These are phyloP conservation scores for Tricholoma saponaceum DNA, from an alignment of 768 basidiomycete genomes.

Conservation along the genomic window DNA sequence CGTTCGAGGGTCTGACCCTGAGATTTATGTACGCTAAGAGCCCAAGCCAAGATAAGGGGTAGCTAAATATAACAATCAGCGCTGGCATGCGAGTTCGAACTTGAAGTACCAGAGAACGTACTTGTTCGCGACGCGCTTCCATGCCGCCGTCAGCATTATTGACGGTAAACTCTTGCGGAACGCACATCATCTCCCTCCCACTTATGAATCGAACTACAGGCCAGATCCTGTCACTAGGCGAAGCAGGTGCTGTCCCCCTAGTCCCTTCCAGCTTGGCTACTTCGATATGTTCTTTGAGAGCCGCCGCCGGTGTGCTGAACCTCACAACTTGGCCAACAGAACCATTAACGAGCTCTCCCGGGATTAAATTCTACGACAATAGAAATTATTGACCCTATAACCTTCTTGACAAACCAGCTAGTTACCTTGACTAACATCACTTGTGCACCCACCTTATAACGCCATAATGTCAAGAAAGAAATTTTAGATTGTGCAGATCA, in stretches of 20 bases:
- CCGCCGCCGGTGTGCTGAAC: conserved; percentile 43
- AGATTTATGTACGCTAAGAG: conserved; percentile 83
- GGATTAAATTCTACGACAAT: conserved; percentile 54
- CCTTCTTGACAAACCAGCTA: background rate
- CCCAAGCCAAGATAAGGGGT: conserved; percentile 84
- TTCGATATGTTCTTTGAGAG: conserved; percentile 29
- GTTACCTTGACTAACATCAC: conserved; percentile 77
- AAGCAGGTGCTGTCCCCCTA: conserved; percentile 3
- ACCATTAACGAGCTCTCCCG: conserved; percentile 70
- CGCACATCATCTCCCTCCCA: conserved; percentile 40
- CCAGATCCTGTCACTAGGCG: conserved; percentile 31
- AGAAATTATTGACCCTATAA: background rate
- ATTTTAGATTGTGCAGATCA: background rate
- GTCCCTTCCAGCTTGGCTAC: conserved; percentile 33
- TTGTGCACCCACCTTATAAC: conserved; percentile 65
- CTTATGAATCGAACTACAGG: conserved; percentile 59
- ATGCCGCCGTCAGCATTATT: conserved; percentile 52
- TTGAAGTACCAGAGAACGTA: conserved; percentile 15
- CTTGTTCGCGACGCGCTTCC: conserved; percentile 62
- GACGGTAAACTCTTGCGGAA: conserved; percentile 60
- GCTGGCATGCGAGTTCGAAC: background rate
- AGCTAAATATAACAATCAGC: conserved; percentile 36
- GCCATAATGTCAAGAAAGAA: background rate
- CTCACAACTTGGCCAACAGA: conserved; percentile 53
- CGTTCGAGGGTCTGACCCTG: conserved; percentile 88